phyloP scores from a whole-genome alignment of 164 flowering plant species.

The Litsea cubeba region DNA sequence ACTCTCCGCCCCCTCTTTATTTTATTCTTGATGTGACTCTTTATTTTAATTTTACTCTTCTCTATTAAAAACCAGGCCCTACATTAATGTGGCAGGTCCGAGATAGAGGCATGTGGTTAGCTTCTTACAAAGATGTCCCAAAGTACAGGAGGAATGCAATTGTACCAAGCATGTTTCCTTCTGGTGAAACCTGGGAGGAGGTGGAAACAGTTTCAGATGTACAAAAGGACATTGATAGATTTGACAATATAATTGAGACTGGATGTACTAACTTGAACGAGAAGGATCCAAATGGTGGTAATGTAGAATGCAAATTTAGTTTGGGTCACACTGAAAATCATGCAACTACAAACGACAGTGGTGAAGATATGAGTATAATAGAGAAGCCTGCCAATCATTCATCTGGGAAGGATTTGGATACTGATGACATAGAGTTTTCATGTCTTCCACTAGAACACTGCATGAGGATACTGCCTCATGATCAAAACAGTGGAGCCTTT shows the following conservation, averaged over 20 bases:
- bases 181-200: conserved; percentile 42
- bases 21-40: too few species aligned
- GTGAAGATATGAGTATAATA: background rate
- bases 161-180: conserved; percentile 88
- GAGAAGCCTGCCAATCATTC: background rate
- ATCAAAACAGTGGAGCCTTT: conserved; percentile 94
- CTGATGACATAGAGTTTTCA: conserved; percentile 37
- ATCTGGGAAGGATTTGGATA: background rate
- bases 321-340: conserved; percentile 18
- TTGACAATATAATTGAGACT: conserved; percentile 19
- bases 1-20: too few species aligned
- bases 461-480: conserved; percentile 94
- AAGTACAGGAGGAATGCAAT: conserved; percentile 41
- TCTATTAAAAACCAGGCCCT: background rate
- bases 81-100: conserved; percentile 59
- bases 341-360: conserved; percentile 16
- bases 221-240: conserved; percentile 14
- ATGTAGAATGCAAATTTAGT: conserved; percentile 20
- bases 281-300: conserved; percentile 23
- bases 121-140: conserved; percentile 62
- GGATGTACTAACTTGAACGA: conserved; percentile 12
- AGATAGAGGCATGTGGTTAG: conserved; percentile 72
- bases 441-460: conserved; percentile 74
- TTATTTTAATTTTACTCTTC: background rate
- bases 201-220: conserved; percentile 12